phyloP scores from a whole-genome alignment of 345 rosid species.

The Nasturtium officinale region DNA sequence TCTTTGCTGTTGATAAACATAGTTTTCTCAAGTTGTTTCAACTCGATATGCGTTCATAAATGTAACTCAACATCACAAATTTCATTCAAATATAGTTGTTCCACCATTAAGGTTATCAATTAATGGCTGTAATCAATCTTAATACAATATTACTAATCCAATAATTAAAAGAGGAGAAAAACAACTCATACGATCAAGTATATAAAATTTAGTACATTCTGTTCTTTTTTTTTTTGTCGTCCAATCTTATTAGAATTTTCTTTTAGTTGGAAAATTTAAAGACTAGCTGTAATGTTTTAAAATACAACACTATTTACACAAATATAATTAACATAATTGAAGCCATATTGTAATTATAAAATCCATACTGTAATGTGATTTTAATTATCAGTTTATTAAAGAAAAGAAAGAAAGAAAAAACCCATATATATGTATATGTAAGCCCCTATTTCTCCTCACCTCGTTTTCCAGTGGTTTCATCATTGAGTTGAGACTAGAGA shows the following conservation, averaged over 20 bases:
- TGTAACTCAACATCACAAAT: neutral
- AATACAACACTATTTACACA: neutral
- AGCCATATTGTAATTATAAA: neutral
- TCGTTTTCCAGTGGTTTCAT: too few relatives aligned
- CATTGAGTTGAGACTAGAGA: too few relatives aligned
- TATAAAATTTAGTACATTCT: neutral
- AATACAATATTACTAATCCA: neutral
- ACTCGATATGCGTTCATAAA: too few relatives aligned
- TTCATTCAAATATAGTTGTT: neutral
- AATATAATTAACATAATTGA: neutral
- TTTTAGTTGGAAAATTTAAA: too few relatives aligned
- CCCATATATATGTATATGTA: too few relatives aligned
- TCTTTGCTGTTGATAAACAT: too few relatives aligned
- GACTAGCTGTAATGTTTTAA: neutral
- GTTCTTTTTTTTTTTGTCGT: too few relatives aligned
- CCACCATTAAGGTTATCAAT: neutral
- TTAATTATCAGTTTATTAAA: too few relatives aligned
- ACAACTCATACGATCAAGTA: neutral
- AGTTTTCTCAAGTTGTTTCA: too few relatives aligned
- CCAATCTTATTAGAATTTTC: neutral
- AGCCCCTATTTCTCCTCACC: slow-evolving; percentile 26
- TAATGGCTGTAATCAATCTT: neutral
- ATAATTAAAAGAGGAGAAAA: neutral
- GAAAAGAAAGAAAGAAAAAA: too few relatives aligned
- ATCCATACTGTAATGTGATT: too few relatives aligned